Conservation (phyloP, 768 basidiomycete genomes). For the Pleurotus djamor region DNA sequence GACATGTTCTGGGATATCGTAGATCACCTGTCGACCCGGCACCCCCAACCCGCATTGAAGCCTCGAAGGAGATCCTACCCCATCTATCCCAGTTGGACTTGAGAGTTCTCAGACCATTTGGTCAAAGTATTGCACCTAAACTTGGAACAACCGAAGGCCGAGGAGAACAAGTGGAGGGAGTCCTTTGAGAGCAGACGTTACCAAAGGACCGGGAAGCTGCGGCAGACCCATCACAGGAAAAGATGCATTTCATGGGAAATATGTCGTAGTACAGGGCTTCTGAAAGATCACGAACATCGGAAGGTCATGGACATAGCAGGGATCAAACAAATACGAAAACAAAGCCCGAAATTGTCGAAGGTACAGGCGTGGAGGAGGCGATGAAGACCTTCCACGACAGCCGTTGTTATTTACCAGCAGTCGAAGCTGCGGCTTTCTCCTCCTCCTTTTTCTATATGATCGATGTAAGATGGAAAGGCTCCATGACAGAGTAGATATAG, state of each 20-base stretch:
- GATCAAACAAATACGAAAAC: not conserved
- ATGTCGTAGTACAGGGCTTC: not conserved
- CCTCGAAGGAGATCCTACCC: no score
- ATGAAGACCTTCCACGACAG: not conserved
- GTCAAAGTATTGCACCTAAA: not conserved
- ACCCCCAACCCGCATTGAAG: no score
- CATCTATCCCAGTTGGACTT: no score
- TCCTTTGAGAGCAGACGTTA: not conserved
- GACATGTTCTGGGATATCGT: no score
- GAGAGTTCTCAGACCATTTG: not conserved
- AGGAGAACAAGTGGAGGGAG: not conserved
- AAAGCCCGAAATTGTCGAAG: not conserved
- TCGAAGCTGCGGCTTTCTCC: conserved; percentile 29
- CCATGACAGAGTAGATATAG: not conserved
- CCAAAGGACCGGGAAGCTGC: not conserved
- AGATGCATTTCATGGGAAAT: not conserved
- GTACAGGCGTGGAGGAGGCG: conserved; percentile 1
- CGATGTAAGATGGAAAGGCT: conserved; percentile 9
- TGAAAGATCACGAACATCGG: not conserved
- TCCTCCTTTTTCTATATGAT: conserved; percentile 53
- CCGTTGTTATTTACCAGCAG: conserved; percentile 33
- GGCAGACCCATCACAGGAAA: not conserved
- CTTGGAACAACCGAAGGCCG: not conserved
- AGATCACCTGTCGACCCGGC: no score
- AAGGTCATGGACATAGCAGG: not conserved